Evolutionary conservation across 83 land plant species (phyloP), one percentile per base, ranked within the genome.

Genomic region (Picea engelmannii): DNA sequence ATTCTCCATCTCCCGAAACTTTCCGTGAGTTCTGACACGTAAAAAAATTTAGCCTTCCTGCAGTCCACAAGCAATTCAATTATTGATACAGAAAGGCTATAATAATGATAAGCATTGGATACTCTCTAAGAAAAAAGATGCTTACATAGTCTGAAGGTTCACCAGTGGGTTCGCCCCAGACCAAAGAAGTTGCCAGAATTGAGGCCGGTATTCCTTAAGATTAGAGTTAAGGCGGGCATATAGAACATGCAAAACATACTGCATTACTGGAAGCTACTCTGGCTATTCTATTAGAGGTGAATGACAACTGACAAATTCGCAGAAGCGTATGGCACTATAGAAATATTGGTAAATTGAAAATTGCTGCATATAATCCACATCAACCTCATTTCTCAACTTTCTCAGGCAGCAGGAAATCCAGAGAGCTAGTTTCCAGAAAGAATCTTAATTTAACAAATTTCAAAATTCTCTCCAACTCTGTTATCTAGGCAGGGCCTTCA

Each of bases 41-140:
- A 24, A 75, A 75, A 75, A 52, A 76, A 76, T 52, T 23, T 38
- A 49, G 12, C 27, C 25, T 52, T 24, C 27, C 62, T 76, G 61
- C 77, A 73, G 77, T 73, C 27, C 20, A 23, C 77, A 42, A 68
- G 78, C 52, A 21, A 52, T 25, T 52, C 78, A 75, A 52, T 47
- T 11, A 47, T 47, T 75, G 15, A 75, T 49, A 12, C 60, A 0
- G 17, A 49, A 24, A 75, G 12, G 35, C 35, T 66, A 75, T 23
- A 20, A 21, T 75, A 52, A 59, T 4, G 27, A 55, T 31, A 76
- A 9, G 5, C 60, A 13, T 12, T 13, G 6, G 13, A 76, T 59
- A 35, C 31, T 76, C 58, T 18, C 62, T 55, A 13, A 18, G 25
- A 23, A 49, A 52, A 76, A 17, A 76, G 58, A 76, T n/a, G 78